Base-by-base conservation (phyloP, 2,329 filamentous ascomycete genomes). In the Xylariomycetidae sp. region DNA sequence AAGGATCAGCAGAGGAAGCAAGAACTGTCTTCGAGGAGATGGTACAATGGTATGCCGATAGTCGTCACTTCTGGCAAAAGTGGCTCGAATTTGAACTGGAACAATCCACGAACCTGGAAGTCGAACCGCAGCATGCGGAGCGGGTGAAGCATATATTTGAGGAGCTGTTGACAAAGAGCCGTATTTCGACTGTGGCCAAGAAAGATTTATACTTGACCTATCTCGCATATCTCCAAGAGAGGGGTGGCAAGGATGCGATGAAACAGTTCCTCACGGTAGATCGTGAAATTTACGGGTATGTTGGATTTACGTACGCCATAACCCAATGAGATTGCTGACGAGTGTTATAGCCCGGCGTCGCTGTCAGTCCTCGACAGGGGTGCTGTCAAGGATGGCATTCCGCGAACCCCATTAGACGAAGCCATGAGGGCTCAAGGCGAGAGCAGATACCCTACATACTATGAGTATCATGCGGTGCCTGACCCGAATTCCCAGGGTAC, bases 1-100 rank as follows among this genome's bases (percentile, higher is more conserved):
- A 90, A 66, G 85, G 86, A 12, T 82, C 81, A 0, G 69, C 79
- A 1, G 82, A 87, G 8, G 87, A 90, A 50, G 89, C 89, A 25
- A 84, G 92, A 17, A 77, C 83, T 33, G 77, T 95, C 1, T 97
- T 90, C 65, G 66, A 80, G 41, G 84, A 82, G 60, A 90, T 95
- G 49, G 73, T 85, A 36, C 80, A 88, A 54, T 87, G 80, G 70
- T 95, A 94, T 56, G 72, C 82, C 3, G 86, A 92, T 54, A 95
- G 88, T 58, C 77, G 80, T 20, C 70, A 85, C 27, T 97, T 97
- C 69, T 98, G 92, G 90, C 72, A 80, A 48, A 85, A 78, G 52
- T 97, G 88, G 70, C 74, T 97, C 34, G 70, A 83, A 38, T 95
- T 98, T 53, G 92, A 98, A 65, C 69, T 94, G 30, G 80, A 85